phyloP scores from a whole-genome alignment of 345 rosid genomes.

The Brassica napus region DNA sequence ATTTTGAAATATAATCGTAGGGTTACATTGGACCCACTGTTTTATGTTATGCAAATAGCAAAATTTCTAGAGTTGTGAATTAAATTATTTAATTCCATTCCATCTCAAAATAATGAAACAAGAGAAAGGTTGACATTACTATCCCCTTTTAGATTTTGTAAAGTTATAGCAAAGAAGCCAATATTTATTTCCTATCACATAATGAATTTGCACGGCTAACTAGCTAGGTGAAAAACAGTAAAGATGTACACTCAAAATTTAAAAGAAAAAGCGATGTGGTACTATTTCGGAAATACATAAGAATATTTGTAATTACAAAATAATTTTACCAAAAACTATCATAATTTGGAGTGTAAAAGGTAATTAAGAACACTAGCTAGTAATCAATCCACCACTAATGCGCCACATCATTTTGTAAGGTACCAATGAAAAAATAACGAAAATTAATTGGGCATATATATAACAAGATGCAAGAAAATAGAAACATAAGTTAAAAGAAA shows the following conservation, averaged over 20 bases:
- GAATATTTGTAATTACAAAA: neutral
- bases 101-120: conserved; percentile 29
- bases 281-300: neutral
- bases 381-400: neutral
- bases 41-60: conserved; percentile 39
- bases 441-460: neutral
- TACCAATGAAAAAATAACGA: neutral
- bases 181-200: neutral
- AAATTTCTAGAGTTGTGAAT: conserved; percentile 38
- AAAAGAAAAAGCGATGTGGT: neutral
- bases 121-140: conserved; percentile 38
- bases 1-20: conserved; percentile 18
- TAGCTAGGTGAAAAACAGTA: neutral
- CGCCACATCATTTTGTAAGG: neutral
- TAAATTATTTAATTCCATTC: conserved; percentile 31
- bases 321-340: neutral
- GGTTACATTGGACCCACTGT: conserved; percentile 36
- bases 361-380: neutral
- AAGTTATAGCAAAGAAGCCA: conserved; percentile 14
- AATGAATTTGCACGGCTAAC: neutral
- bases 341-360: neutral
- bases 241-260: neutral
- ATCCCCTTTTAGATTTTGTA: conserved; percentile 34
- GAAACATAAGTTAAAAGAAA: neutral
- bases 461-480: neutral